A percentile compares a stretch with the other conserved stretches of the same genome.
Evolutionary conservation across 345 rosid species (phyloP).

Genomic region (Rhodamnia rubescens): DNA sequence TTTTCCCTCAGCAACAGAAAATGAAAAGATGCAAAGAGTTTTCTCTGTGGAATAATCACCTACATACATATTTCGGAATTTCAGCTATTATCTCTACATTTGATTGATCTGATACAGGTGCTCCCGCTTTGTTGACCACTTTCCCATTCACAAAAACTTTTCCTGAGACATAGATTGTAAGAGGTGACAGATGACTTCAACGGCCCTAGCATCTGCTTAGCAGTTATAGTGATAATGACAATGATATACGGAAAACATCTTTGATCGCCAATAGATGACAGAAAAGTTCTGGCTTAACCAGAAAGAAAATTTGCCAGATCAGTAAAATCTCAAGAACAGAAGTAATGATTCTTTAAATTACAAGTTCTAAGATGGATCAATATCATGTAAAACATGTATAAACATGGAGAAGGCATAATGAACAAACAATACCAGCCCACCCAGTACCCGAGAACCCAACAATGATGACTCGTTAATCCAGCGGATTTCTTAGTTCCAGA

Average conservation of each 20-base stretch:
- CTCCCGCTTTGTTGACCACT: slow-evolving; percentile 78
- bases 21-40: neutral
- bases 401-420: neutral
- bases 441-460: neutral
- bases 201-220: neutral
- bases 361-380: neutral
- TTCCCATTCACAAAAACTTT: slow-evolving; percentile 89
- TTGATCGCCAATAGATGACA: neutral
- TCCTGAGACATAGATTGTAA: slow-evolving; percentile 30
- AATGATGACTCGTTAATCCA: neutral
- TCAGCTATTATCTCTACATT: slow-evolving; percentile 68
- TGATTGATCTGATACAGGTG: slow-evolving; percentile 55
- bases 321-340: neutral
- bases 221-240: neutral
- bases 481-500: neutral
- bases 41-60: slow-evolving; percentile 55
- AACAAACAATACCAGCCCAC: neutral
- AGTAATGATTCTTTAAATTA: neutral
- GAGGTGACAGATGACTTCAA: neutral
- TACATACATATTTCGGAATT: slow-evolving; percentile 96
- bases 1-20: neutral
- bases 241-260: neutral
- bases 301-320: neutral
- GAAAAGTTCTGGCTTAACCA: neutral
- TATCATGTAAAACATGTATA: neutral